Evolutionary conservation across 176 grass and related monocot species (phyloP).

Genomic region (Secale cereale): DNA sequence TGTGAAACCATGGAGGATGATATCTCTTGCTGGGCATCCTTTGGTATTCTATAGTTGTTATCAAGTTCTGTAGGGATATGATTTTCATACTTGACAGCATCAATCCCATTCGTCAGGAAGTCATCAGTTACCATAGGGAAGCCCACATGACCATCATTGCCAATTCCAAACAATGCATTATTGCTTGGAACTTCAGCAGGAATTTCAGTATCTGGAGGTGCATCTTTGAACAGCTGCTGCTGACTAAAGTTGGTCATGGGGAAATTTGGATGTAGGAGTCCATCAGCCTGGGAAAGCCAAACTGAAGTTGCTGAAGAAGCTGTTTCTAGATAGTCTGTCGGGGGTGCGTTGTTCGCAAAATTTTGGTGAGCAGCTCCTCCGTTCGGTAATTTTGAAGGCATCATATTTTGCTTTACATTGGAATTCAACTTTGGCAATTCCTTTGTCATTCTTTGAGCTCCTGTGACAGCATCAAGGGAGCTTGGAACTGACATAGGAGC

Average conservation of each 20-base stretch:
- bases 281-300: conserved; percentile 77
- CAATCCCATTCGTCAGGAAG: conserved; percentile 60
- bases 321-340: conserved; percentile 64
- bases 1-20: conserved; percentile 84
- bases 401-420: conserved; percentile 58
- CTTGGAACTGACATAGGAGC: conserved; percentile 47
- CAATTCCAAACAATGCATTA: conserved; percentile 62
- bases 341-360: conserved; percentile 55
- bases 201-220: conserved; percentile 44
- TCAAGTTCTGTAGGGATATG: conserved; percentile 66
- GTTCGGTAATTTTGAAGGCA: conserved; percentile 57
- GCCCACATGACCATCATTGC: conserved; percentile 50
- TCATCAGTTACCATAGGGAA: conserved; percentile 59
- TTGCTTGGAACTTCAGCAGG: conserved; percentile 50
- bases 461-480: conserved; percentile 48
- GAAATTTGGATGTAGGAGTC: conserved; percentile 65
- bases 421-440: conserved; percentile 55
- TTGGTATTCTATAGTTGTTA: conserved; percentile 53
- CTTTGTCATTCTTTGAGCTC: conserved; percentile 28
- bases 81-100: conserved; percentile 64
- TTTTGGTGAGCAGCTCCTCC: conserved; percentile 46
- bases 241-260: conserved; percentile 58
- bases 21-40: conserved; percentile 73
- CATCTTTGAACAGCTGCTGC: conserved; percentile 60
- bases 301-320: conserved; percentile 82